Base-by-base conservation (phyloP, 192 early-diverging fungal species). In the Linderina pennispora region DNA sequence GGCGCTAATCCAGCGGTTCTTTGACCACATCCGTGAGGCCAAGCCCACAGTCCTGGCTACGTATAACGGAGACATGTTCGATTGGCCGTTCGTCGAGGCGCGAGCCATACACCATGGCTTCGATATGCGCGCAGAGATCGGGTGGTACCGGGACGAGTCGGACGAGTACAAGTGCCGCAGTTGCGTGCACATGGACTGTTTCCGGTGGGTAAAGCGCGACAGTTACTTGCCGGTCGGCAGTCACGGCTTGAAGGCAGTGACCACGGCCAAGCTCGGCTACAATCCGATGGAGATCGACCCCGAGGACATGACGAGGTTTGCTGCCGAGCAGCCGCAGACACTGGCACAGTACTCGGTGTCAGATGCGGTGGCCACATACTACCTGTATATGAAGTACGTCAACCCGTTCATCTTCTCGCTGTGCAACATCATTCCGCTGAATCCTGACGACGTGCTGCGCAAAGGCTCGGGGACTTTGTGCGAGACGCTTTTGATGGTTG, bases 391-490 rank as follows among this genome's bases (percentile, higher is more conserved):
- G 93, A 96, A 97, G 66, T 96, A 99, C 64, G 92, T 99, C 21
- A 87, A 99, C 62, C 94, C 94, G 21, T 99, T 99, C 53, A 91
- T 95, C 32, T 99, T 97, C 54, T 99, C 97, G n/a, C 80, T 99
- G 17, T 97, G 97, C 75, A 99, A 94, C 54, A 94, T 99, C 55
- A 97, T 99, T 55, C 97, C 97, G 0, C 83, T 97, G 58, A 88
- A 88, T 34, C 92, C 93, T 0, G 97, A 99, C 64, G 97, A 99
- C 41, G 92, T 99, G 37, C 65, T 97, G 50, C 80, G 97, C 40
- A 89, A 92, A 67, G 97, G 97, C 5, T 87, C 88, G 31, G 97
- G 97, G 14, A 97, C 97, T 20, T 75, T 99, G 5, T 99, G 97
- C 49, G 97, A 99, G 66, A 80, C 86, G 23, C 62, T 99, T 33